These are phyloP conservation scores for Colletotrichum tamarilloi DNA, from an alignment of 2,329 filamentous ascomycete species.

Conservation along the genomic window DNA sequence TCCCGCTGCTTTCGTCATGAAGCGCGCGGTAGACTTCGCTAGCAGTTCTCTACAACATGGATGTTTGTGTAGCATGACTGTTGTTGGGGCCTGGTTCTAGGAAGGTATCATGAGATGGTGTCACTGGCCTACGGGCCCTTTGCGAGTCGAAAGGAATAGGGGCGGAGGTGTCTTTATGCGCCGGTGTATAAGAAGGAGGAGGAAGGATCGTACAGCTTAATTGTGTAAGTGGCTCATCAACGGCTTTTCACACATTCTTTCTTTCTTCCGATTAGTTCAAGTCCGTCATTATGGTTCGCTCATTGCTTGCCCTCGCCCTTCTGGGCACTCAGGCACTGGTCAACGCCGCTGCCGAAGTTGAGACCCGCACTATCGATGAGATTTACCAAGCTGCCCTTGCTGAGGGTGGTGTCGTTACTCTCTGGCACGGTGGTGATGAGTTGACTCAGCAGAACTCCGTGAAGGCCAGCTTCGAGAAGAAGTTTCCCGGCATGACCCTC, in stretches of 20 bases:
- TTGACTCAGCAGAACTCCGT: slow-evolving; percentile 49
- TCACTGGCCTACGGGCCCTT: not conserved
- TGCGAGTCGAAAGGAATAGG: not conserved
- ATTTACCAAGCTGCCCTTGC: slow-evolving; percentile 61
- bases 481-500: slow-evolving; percentile 61
- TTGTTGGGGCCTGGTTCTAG: not conserved
- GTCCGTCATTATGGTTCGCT: slow-evolving; percentile 19
- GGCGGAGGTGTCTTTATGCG: not conserved
- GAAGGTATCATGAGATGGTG: not conserved
- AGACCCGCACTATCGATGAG: slow-evolving; percentile 60
- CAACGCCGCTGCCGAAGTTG: slow-evolving; percentile 41
- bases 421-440: slow-evolving; percentile 63
- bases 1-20: slow-evolving; percentile 21
- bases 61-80: not conserved
- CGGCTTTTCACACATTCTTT: not conserved
- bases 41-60: not conserved
- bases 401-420: slow-evolving; percentile 57
- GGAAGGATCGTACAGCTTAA: too few relatives aligned
- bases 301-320: slow-evolving; percentile 23
- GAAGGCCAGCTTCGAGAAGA: slow-evolving; percentile 55
- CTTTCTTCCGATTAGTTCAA: not conserved
- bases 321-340: slow-evolving; percentile 12
- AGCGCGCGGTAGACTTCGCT: slow-evolving; percentile 24
- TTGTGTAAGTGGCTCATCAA: not conserved
- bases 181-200: not conserved